Percentiles rank a stretch among this genome's conserved stretches.
Conservation (phyloP, 129 eudicot genomes). For the sunflower (Helianthus annuus) region HanXRQr2.0-SUNRISE NC_035445.2:93779097-93779596, state of each 20-base stretch:
- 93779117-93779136: too few relatives aligned
- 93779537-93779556: conserved; percentile 3
- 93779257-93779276: conserved; percentile 23
- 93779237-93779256: conserved; percentile 8
- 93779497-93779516: conserved; percentile 9
- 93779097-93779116: too few relatives aligned
- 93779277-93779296: conserved; percentile 29
- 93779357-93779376: conserved; percentile 13
- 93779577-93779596: conserved; percentile 38
- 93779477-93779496: not conserved
- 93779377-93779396: not conserved
- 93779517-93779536: conserved; percentile 14
- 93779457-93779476: not conserved
- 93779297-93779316: conserved; percentile 13
- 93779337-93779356: conserved; percentile 10
- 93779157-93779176: not conserved
- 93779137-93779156: not conserved
- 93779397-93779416: not conserved
- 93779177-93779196: conserved; percentile 8
- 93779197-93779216: conserved; percentile 3
- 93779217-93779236: conserved; percentile 16
- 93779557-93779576: conserved; percentile 31
- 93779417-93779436: not conserved
- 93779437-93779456: not conserved
- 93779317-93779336: conserved; percentile 31